phyloP scores from a whole-genome alignment of 371 early-diverging fungal genomes.

The Fennellomyces sp. region DNA sequence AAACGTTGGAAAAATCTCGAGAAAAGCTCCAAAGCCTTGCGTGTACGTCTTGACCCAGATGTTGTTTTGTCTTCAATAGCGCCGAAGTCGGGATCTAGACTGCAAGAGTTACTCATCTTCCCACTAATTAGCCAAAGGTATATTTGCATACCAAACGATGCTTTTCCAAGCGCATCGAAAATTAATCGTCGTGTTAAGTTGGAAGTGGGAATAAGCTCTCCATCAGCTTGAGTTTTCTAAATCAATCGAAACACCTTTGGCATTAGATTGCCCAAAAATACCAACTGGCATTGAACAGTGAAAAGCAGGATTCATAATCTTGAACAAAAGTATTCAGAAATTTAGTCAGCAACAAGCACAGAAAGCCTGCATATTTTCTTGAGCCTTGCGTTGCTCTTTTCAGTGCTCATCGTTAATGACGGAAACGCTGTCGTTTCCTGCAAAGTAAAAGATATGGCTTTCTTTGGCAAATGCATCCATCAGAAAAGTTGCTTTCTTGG shows the following conservation, averaged over 20 bases:
- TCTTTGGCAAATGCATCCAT: slow-evolving; percentile 3
- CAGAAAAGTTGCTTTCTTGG: slow-evolving; percentile 1
- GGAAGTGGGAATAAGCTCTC: neutral
- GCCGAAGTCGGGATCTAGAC: slow-evolving; percentile 31
- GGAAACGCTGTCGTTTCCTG: slow-evolving; percentile 32
- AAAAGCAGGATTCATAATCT: slow-evolving; percentile 42
- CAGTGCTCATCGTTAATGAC: slow-evolving; percentile 36
- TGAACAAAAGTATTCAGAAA: too few species aligned
- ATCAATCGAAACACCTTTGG: slow-evolving; percentile 19
- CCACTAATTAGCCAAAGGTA: neutral
- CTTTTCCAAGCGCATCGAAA: slow-evolving; percentile 35
- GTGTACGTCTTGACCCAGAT: slow-evolving; percentile 31
- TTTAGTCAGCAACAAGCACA: too few species aligned
- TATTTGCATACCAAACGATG: slow-evolving; percentile 31
- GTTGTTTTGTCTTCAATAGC: slow-evolving; percentile 24
- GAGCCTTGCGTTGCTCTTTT: slow-evolving; percentile 40
- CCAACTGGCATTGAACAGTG: slow-evolving; percentile 34
- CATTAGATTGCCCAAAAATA: slow-evolving; percentile 24
- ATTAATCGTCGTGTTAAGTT: slow-evolving; percentile 24
- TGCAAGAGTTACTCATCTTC: neutral
- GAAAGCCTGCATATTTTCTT: neutral
- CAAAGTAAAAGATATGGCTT: slow-evolving; percentile 17
- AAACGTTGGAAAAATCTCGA: slow-evolving; percentile 11
- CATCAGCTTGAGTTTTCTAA: slow-evolving; percentile 14
- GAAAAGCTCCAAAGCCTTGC: slow-evolving; percentile 10